Evolutionary conservation across 129 eudicot species (phyloP).

Genomic region (Helianthus annuus): DNA sequence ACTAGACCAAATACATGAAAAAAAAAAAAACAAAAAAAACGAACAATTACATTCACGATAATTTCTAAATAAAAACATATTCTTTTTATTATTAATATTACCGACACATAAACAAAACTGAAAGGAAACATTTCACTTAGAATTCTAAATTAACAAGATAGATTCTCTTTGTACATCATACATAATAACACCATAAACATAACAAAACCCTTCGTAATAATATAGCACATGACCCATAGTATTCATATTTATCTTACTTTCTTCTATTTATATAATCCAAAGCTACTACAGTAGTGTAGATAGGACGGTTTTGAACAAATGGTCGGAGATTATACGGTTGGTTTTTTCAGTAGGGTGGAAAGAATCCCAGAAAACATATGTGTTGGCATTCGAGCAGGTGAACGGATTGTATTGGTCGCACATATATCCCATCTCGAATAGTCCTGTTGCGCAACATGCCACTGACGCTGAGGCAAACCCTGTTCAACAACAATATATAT

Average conservation of each 20-base stretch:
- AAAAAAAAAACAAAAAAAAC: neutral
- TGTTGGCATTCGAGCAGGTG: slow-evolving; percentile 70
- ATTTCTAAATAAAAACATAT: neutral
- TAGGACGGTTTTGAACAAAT: slow-evolving; percentile 44
- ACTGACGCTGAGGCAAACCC: slow-evolving; percentile 61
- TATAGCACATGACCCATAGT: neutral
- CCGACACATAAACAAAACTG: neutral
- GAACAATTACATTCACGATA: neutral
- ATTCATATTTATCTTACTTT: neutral
- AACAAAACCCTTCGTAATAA: slow-evolving; percentile 1
- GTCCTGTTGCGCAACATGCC: slow-evolving; percentile 81
- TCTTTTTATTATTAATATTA: neutral
- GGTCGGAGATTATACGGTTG: slow-evolving; percentile 48
- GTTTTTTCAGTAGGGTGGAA: slow-evolving; percentile 78
- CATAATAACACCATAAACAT: slow-evolving; percentile 1
- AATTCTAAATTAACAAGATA: slow-evolving; percentile 1
- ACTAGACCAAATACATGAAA: too few species aligned
- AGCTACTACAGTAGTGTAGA: slow-evolving; percentile 7
- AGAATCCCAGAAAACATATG: slow-evolving; percentile 82
- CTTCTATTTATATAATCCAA: neutral
- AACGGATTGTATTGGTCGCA: slow-evolving; percentile 58
- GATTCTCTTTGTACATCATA: slow-evolving; percentile 14
- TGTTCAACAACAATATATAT: slow-evolving; percentile 11
- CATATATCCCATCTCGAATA: slow-evolving; percentile 74
- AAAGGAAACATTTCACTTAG: slow-evolving; percentile 11